Evolutionary conservation across 73 alveolate species (phyloP).

Genomic region (Urostyla sp.): DNA sequence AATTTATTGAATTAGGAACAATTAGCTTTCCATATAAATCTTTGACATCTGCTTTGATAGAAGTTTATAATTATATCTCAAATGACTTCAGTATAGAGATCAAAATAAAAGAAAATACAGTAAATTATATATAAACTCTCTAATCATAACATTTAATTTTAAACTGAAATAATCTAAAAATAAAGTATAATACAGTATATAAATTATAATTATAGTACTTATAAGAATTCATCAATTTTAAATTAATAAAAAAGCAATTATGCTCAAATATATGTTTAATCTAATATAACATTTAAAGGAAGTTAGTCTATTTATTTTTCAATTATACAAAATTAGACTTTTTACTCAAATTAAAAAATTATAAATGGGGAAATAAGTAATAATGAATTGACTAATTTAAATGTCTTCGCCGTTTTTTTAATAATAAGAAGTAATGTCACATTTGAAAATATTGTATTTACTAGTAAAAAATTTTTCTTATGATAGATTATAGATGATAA

Average conservation of each 20-base stretch:
- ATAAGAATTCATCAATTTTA: neutral
- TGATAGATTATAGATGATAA: neutral
- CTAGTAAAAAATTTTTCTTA: neutral
- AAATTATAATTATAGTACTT: neutral
- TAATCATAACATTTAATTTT: neutral
- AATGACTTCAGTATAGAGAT: neutral
- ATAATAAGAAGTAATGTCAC: neutral
- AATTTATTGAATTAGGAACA: conserved; percentile 8
- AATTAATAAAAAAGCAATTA: neutral
- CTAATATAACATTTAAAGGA: neutral
- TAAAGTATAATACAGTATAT: neutral
- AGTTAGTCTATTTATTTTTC: neutral
- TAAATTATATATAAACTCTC: neutral
- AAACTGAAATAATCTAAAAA: neutral
- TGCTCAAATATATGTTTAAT: neutral
- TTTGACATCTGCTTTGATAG: neutral
- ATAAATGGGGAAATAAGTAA: neutral
- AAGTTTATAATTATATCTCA: neutral
- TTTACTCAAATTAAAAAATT: neutral
- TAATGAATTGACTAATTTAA: neutral
- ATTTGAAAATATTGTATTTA: neutral
- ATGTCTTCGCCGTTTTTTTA: neutral
- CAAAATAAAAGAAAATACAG: neutral
- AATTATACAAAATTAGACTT: neutral
- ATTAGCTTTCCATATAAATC: neutral